A percentile compares a stretch with the other conserved stretches of the same genome.
Evolutionary conservation across 1,284 basidiomycete genomes (phyloP).

Genomic region (Apiotrichum laibachii): DNA sequence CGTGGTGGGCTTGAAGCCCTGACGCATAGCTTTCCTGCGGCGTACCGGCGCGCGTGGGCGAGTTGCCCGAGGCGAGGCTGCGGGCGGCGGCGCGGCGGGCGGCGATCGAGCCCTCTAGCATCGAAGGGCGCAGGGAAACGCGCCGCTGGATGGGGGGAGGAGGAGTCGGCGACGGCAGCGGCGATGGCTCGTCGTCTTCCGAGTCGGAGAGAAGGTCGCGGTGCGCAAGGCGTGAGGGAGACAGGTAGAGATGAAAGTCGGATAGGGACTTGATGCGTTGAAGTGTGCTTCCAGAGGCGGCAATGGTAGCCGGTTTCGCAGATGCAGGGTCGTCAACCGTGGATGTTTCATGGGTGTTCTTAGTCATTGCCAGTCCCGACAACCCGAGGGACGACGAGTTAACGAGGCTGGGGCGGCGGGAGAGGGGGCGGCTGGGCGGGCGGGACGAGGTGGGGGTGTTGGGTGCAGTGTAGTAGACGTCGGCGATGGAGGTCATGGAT

Average conservation of each 20-base stretch:
- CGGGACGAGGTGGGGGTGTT: constrained; percentile 18
- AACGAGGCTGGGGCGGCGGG: neutral
- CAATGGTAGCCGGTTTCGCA: neutral
- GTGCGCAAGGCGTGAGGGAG: constrained; percentile 46
- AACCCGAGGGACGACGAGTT: constrained; percentile 11
- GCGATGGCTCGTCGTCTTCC: constrained; percentile 26
- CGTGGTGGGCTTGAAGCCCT: constrained; percentile 41
- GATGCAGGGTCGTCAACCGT: neutral
- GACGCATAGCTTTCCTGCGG: constrained; percentile 36
- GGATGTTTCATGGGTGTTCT: constrained; percentile 8
- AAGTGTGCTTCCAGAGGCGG: constrained; percentile 17
- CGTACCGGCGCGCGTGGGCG: constrained; percentile 5
- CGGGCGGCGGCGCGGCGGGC: constrained; percentile 17
- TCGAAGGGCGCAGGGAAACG: constrained; percentile 27
- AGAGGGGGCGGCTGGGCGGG: constrained; percentile 9
- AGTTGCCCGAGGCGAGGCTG: neutral
- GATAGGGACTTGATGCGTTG: constrained; percentile 44
- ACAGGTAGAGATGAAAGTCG: constrained; percentile 50
- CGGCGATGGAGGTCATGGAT: constrained; percentile 42
- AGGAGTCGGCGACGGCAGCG: neutral
- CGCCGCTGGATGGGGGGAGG: constrained; percentile 4
- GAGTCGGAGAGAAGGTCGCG: constrained; percentile 42
- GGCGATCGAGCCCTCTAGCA: constrained; percentile 26
- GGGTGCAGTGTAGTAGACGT: constrained; percentile 44
- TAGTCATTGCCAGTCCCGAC: constrained; percentile 22